Evolutionary conservation across 768 basidiomycete species (phyloP).

Genomic region (Paxillus rubicundulus): DNA sequence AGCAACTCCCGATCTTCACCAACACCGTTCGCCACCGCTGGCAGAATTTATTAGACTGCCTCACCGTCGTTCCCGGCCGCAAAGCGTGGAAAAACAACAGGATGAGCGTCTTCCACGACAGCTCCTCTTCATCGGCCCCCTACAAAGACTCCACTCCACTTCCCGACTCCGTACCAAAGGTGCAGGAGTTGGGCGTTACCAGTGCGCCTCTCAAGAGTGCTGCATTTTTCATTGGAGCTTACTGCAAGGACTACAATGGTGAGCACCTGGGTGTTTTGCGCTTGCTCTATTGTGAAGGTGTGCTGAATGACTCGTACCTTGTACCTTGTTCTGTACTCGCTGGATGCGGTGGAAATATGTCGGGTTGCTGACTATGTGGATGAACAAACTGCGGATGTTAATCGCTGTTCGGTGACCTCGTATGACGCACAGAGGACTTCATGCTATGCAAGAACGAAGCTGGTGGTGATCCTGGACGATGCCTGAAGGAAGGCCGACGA

Average conservation of each 20-base stretch:
- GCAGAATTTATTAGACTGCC: not conserved
- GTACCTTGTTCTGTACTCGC: not conserved
- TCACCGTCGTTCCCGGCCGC: constrained; percentile 14
- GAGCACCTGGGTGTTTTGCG: constrained; percentile 24
- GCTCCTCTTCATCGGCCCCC: constrained; percentile 45
- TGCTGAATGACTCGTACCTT: constrained; percentile 9
- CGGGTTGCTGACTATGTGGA: not conserved
- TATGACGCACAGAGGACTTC: constrained; percentile 69
- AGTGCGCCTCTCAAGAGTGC: constrained; percentile 95
- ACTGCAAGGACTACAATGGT: constrained; percentile 98
- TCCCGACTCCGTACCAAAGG: constrained; percentile 66
- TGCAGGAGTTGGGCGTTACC: constrained; percentile 84
- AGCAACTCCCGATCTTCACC: constrained; percentile 11
- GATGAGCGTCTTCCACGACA: constrained; percentile 54
- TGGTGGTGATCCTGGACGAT: constrained; percentile 79
- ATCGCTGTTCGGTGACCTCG: not conserved
- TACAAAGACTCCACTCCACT: constrained; percentile 67
- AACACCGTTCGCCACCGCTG: constrained; percentile 3
- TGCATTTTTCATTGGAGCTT: constrained; percentile 93
- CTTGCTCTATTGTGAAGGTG: not conserved
- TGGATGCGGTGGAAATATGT: not conserved
- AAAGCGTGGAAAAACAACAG: not conserved
- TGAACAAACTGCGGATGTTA: not conserved
- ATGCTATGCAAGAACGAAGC: constrained; percentile 98
- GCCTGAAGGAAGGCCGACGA: constrained; percentile 91